Base-by-base conservation (phyloP, 805 yeast species). In the Teunomyces barrocoloradensis region DNA sequence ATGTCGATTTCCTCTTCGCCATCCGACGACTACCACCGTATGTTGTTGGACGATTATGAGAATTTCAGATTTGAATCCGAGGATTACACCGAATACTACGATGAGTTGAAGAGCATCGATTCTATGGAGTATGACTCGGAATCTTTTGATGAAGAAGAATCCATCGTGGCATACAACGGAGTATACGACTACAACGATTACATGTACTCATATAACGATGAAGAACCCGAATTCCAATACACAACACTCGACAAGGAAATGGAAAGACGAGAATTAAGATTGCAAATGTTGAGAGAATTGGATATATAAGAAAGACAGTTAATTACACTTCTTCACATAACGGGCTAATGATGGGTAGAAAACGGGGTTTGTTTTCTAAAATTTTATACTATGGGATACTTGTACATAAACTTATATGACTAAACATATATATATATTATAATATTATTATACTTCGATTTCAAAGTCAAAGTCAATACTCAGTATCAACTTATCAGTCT, bases 401-500 rank as follows among this genome's bases (percentile, higher is more conserved):
- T 39, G 32, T 39, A 29, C 43, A 39, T 39, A 29, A 13, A 38
- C n/a, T n/a, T 18, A 28, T 39, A 39, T 29, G 43, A 18, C 27
- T n/a, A 39, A 17, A 21, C 25, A 21, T 21, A 21, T 18, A 25
- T 39, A 12, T 12, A 25, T 11, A 28, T 21, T 15, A 15, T 15
- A 15, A 36, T 36, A 6, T n/a, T 18, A 23, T 42, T 20, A 42
- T 17, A 45, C 29, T 25, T 42, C 47, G 13, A 48, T 29, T 7
- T 44, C 48, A 12, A 48, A 32, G 13, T 48, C 51, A 27, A 78
- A 60, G 35, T 74, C 78, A 46, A 80, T 64, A 20, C 62, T 56
- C 12, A 71, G 59, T 39, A 82, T 71, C 44, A 82, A 60, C 49
- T 71, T 70, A 57, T 82, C 86, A 61, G 82, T 65, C 32, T 77